Percentiles rank a stretch among this genome's conserved stretches.
These are phyloP conservation scores for Coemansia sp. DNA, from an alignment of 192 early-diverging fungal genomes.

Conservation along the genomic window DNA sequence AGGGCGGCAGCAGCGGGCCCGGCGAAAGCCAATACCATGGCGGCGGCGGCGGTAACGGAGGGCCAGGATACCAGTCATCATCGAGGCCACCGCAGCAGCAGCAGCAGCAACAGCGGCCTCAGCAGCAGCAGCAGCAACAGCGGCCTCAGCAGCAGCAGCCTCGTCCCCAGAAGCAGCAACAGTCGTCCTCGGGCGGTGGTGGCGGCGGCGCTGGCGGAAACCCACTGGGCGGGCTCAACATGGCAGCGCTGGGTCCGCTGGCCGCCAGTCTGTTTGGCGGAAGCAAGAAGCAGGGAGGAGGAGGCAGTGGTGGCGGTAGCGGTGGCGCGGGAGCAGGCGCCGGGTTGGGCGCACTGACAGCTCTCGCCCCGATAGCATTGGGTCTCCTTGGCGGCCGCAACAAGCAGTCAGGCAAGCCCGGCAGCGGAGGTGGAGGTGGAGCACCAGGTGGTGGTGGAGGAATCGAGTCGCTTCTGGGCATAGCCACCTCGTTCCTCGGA, in stretches of 20 bases:
- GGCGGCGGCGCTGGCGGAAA: slow-evolving; percentile 13
- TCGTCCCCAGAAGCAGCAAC: slow-evolving; percentile 9
- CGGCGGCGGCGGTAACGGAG: slow-evolving; percentile 6
- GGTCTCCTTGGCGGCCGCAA: slow-evolving; percentile 31
- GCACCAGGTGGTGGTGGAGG: slow-evolving; percentile 10
- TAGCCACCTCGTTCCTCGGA: slow-evolving; percentile 49
- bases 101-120: slow-evolving; percentile 6
- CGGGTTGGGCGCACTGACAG: slow-evolving; percentile 43
- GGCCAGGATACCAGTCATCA: not conserved
- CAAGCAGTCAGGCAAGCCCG: slow-evolving; percentile 13
- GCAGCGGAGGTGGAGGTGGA: slow-evolving; percentile 26
- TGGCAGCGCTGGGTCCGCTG: slow-evolving; percentile 38
- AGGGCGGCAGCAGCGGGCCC: not conserved
- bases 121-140: slow-evolving; percentile 6
- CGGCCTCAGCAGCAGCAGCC: slow-evolving; percentile 7
- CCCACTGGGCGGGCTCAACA: slow-evolving; percentile 38
- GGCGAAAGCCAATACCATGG: slow-evolving; percentile 9
- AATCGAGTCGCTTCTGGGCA: slow-evolving; percentile 37
- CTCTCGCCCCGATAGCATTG: slow-evolving; percentile 44
- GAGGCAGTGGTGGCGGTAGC: slow-evolving; percentile 8
- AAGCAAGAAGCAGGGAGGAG: slow-evolving; percentile 11
- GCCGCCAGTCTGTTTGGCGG: slow-evolving; percentile 36
- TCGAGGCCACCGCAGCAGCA: slow-evolving; percentile 7
- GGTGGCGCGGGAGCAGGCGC: slow-evolving; percentile 20
- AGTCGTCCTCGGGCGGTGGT: slow-evolving; percentile 16